Evolutionary conservation across 441 rosid genomes (phyloP), one percentile per base, ranked within the genome.

Genomic region (Populus hybrid): DNA sequence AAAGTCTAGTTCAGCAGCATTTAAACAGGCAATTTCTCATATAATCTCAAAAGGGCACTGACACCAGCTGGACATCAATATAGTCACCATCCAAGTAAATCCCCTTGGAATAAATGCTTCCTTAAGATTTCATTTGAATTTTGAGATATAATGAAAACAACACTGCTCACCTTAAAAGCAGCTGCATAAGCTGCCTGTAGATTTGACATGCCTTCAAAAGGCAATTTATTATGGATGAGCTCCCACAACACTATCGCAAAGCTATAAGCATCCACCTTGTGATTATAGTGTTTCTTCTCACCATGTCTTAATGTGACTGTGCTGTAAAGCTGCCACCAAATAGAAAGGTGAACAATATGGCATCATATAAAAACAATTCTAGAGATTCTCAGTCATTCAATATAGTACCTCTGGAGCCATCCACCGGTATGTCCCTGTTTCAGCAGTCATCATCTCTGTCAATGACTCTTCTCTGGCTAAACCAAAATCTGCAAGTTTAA

Each of bases 401-500:
- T 70, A 16, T 57, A 70, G 63, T 79, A 93, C 99, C 96, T 95
- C 99, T 0, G 99, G 98, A 73, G 99, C 99, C 99, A 95, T 95
- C 99, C 99, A 95, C 40, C 98, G 91, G 69, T 95, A 95, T 26
- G 99, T 93, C 63, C 99, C 98, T 1, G 98, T 92, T 85, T 95
- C 98, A 74, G 99, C 98, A 46, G 99, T 95, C 99, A 95, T 95
- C 99, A 95, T 95, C 86, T 92, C 99, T 0, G 97, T 95, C 75
- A 95, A 79, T 7, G 98, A 92, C 86, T 95, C 99, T 91, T 95
- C 99, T 78, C 99, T 91, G 24, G 99, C 99, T 80, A 95, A 89
- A 82, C 99, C 99, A 65, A 95, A 95, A 89, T 92, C 99, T 3
- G 91, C 99, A 18, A 95, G 94, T 83, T 95, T 95, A 6, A 95